Evolutionary conservation across 371 early-diverging fungal genomes (phyloP), one percentile per base, ranked within the genome.

Genomic region (Lichtheimia ornata): DNA sequence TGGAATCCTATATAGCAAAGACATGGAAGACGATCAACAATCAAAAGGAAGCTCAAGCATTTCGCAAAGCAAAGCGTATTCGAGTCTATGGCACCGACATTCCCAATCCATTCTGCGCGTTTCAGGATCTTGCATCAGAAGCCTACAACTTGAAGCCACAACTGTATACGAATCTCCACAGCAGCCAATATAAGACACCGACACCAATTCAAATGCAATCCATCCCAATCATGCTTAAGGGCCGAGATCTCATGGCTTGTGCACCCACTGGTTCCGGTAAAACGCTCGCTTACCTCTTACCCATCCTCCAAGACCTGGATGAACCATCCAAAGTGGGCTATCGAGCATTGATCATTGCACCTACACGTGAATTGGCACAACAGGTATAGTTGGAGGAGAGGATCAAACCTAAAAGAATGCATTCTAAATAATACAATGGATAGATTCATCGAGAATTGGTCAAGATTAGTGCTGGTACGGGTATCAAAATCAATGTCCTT

Each of bases 181-280:
- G 56, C 53, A 73, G 55, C 68, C 65, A 88, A 30, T 96, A 91
- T 69, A 79, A 76, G n/a, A 79, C 82, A n/a, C 96, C 97, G 7
- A 99, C 99, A 18, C 92, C 99, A 1, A 96, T 99, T 65, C 97
- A 98, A 68, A 93, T 93, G 91, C 95, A 94, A 77, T 83, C 94
- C 1, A 88, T 95, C 18, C 97, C 98, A 11, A 80, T 92, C 44
- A 81, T 93, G 64, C 56, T 45, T 20, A 30, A 88, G 78, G 86
- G 84, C 40, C 84, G 95, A n/a, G 95, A 96, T 72, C 12, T 97
- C 3, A 91, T 98, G 86, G 94, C 93, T 0, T 91, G 93, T 72
- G 96, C 99, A 0, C 92, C 94, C 24, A 98, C 98, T 1, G 97
- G 98, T 67, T 94, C 96, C n/a, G 99, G 99, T 72, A 99, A 99